Evolutionary conservation across 768 basidiomycete species (phyloP), one percentile per base, ranked within the genome.

Genomic region (Leccinum rimulosum): DNA sequence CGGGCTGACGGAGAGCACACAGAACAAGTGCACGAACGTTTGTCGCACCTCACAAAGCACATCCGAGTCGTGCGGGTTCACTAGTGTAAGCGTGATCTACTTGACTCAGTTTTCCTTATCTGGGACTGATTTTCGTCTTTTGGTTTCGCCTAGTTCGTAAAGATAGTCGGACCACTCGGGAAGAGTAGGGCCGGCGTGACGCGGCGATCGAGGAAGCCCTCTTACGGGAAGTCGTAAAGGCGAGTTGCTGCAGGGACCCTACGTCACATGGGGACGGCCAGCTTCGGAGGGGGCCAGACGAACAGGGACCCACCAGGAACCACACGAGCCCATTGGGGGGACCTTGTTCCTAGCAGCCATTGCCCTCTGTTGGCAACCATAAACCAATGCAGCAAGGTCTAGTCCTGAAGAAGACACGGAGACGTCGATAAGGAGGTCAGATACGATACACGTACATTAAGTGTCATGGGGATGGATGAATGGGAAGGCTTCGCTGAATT

Each of bases 361-460:
- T 11, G 6, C n/a, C 43, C 19, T 19, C 43, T 11, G 19, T 45
- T 45, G 43, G 43, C 10, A 19, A 45, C 7, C 17, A 17, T 40
- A 40, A 9, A 17, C 43, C 43, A 45, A 45, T 19, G 11, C n/a
- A 17, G 43, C 43, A 45, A 45, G 43, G 43, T 19, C 43, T 8
- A 19, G 14, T 48, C 25, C 47, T 27, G 47, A 48, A 51, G 17
- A 17, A 17, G 30, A 27, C 30, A 52, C 14, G 47, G 14, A 8
- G 36, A 43, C 54, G 52, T 55, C 14, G 48, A 54, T 64, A 60
- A 48, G 54, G 58, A 48, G 53, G 11, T 15, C 43, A 27, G 40
- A 40, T 47, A 36, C 4, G 6, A 11, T 30, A 28, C 3, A 28
- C 25, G 25, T 6, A 56, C 31, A 48, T 30, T 8, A 11, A 31